phyloP scores from a whole-genome alignment of 331 rosid species.

The Phaseolus coccineus region DNA sequence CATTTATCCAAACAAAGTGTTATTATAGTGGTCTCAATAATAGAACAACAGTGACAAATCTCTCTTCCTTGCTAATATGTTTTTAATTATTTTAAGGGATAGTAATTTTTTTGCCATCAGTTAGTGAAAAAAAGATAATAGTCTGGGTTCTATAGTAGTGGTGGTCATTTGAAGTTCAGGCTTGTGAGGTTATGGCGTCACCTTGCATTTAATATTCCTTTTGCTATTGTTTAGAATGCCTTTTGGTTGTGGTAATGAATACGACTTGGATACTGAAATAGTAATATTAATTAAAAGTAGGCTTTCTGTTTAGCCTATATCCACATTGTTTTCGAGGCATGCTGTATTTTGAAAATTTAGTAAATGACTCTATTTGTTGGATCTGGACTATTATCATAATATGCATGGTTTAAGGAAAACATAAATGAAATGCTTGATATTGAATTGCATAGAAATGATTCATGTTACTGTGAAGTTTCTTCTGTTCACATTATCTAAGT shows the following conservation, averaged over 20 bases:
- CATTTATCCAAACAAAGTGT: neutral
- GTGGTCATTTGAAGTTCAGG: constrained; percentile 5
- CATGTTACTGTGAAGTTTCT: constrained; percentile 26
- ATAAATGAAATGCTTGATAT: constrained; percentile 20
- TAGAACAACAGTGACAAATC: constrained; percentile 13
- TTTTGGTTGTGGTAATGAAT: constrained; percentile 28
- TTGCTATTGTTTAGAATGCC: constrained; percentile 31
- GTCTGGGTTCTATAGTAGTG: constrained; percentile 25
- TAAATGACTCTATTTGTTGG: constrained; percentile 30
- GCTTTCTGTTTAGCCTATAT: constrained; percentile 26
- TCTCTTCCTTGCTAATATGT: neutral
- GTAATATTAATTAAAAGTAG: constrained; percentile 7
- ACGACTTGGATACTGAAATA: constrained; percentile 23
- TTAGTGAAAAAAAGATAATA: neutral
- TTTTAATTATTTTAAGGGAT: constrained; percentile 11
- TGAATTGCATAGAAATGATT: constrained; percentile 41
- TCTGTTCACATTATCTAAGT: constrained; percentile 16
- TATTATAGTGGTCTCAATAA: constrained; percentile 18
- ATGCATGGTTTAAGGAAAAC: constrained; percentile 23
- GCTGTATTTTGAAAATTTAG: constrained; percentile 39
- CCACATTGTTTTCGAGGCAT: constrained; percentile 17
- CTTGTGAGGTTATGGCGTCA: constrained; percentile 32
- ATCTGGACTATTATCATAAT: constrained; percentile 27
- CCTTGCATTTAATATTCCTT: constrained; percentile 10
- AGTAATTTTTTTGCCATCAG: constrained; percentile 4